Base-by-base conservation (phyloP, 768 basidiomycete genomes). In the Pleurotus platypus region DNA sequence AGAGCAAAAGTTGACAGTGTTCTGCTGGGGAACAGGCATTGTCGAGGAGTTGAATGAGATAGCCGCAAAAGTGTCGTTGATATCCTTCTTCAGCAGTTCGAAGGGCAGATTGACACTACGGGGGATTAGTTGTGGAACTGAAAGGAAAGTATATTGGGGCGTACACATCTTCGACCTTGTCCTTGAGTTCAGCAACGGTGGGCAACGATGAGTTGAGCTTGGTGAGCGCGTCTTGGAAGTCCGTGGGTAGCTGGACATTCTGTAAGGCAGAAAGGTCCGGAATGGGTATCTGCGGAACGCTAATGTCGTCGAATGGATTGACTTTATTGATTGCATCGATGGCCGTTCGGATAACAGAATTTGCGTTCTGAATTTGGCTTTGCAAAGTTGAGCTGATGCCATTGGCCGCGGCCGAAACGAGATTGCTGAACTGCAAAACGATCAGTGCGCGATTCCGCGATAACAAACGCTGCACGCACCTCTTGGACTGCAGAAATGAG, bases 401-500 rank as follows among this genome's bases (percentile, higher is more conserved):
- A 60, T 71, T 77, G 11, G 93, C 73, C 4, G 85, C 81, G 18
- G 62, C 79, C 58, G 82, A 76, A 37, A 97, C 70, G 49, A 88
- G 79, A n/a, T 74, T 75, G 58, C 87, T 89, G 61, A 95, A 80
- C 93, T 94, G 62, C 11, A 27, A 35, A 11, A 43, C 46, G 40
- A 46, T 58, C 46, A 64, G 59, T 62, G 22, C 66, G 51, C 47
- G 56, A 59, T 27, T 9, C 18, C 13, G 20, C 20, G 24, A 45
- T 12, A 27, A 12, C 5, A 26, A 47, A 40, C 51, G 53, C 4
- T 15, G 18, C 27, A 66, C 84, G 59, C 62, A 94, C 95, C 75
- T 89, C 89, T 61, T 92, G 76, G 0, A 94, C 91, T 5, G 92
- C 93, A 48, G 75, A 78, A 49, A 97, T 92, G 46, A 97, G 74